Percentiles rank a stretch among this genome's conserved stretches.
Evolutionary conservation across 2,329 filamentous ascomycete species (phyloP).

Genomic region (Ophiostoma perfectum): DNA sequence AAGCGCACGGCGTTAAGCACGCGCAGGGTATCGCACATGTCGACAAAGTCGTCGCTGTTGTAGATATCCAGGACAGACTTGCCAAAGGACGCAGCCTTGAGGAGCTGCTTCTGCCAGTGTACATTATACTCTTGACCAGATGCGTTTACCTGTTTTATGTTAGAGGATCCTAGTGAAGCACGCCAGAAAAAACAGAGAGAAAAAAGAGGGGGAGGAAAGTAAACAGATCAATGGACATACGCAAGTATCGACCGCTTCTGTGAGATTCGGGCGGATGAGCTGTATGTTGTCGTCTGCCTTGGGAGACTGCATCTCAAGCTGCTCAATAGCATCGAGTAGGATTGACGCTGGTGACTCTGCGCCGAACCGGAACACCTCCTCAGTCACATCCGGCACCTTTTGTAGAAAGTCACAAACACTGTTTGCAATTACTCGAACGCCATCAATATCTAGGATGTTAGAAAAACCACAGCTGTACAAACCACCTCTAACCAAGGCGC

Average conservation of each 20-base stretch:
- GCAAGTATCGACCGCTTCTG: conserved; percentile 89
- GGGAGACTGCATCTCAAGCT: conserved; percentile 87
- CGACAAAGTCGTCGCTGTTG: conserved; percentile 97
- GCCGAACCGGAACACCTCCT: conserved; percentile 83
- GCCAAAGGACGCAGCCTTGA: conserved; percentile 96
- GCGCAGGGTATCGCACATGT: conserved; percentile 91
- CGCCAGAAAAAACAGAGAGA: no score
- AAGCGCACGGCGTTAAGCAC: conserved; percentile 89
- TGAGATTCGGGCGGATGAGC: conserved; percentile 78
- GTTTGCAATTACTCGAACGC: conserved; percentile 84
- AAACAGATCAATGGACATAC: conserved; percentile 31
- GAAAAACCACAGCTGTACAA: neutral
- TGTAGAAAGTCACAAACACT: conserved; percentile 98
- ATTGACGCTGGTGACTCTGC: conserved; percentile 87
- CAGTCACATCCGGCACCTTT: conserved; percentile 77
- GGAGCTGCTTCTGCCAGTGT: conserved; percentile 88
- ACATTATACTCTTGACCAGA: conserved; percentile 86
- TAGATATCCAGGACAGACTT: conserved; percentile 97
- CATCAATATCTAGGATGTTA: conserved; percentile 53
- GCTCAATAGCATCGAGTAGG: conserved; percentile 84
- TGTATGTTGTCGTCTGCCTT: conserved; percentile 98
- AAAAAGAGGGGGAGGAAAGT: neutral
- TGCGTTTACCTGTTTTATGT: conserved; percentile 55
- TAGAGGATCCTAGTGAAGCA: neutral
- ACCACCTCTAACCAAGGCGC: no score